A percentile compares a stretch with the other conserved stretches of the same genome.
These are phyloP conservation scores for Neurospora intermedia DNA, from an alignment of 495 filamentous ascomycete species.

Conservation along the genomic window DNA sequence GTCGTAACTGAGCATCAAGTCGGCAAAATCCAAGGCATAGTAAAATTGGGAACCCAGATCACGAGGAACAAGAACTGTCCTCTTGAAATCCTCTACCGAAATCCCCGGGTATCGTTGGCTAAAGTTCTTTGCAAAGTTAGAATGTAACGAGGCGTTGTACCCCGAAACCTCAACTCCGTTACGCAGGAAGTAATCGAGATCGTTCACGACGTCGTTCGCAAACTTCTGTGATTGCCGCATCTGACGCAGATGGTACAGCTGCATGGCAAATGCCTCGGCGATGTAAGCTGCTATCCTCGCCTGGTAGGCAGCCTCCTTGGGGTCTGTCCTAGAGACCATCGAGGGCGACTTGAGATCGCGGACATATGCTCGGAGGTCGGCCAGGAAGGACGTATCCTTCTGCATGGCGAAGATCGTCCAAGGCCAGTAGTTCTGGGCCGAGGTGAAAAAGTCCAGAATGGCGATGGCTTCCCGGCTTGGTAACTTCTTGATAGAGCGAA, in stretches of 20 bases:
- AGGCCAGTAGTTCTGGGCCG: conserved; percentile 83
- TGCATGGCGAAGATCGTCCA: conserved; percentile 73
- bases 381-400: conserved; percentile 62
- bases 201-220: conserved; percentile 55
- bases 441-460: conserved; percentile 75
- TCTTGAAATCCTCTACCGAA: conserved; percentile 62
- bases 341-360: conserved; percentile 46
- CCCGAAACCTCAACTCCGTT: conserved; percentile 60
- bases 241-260: conserved; percentile 71
- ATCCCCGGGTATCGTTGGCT: conserved; percentile 61
- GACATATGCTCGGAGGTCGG: conserved; percentile 55
- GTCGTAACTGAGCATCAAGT: conserved; percentile 65
- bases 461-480: conserved; percentile 52
- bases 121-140: conserved; percentile 76
- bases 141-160: conserved; percentile 80
- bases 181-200: conserved; percentile 64
- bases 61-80: conserved; percentile 50
- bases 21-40: conserved; percentile 66
- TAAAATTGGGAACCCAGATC: conserved; percentile 64
- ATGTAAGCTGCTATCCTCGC: conserved; percentile 69
- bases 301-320: conserved; percentile 43
- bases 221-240: conserved; percentile 51
- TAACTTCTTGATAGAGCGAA: conserved; percentile 56
- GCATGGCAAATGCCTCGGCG: conserved; percentile 83
- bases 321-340: conserved; percentile 31